Base-by-base conservation (phyloP, 73 alveolate genomes). In the Loxodes magnus region DNA sequence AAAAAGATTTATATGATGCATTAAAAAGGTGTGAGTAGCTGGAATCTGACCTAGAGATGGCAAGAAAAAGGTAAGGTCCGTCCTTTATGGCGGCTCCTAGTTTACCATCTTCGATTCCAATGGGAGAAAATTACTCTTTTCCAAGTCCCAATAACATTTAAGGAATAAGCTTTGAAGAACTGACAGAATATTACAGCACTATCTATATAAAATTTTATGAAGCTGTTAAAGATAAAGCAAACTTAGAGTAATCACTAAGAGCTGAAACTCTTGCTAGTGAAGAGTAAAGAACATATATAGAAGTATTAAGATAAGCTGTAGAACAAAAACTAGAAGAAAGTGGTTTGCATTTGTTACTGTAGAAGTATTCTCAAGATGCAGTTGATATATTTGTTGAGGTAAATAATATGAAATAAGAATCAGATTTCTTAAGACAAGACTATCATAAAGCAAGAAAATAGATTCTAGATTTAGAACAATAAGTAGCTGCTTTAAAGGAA, bases 261-360 rank as follows among this genome's bases (percentile, higher is more conserved):
- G 83, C 73, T 25, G 74, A 60, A 43, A 70, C 62, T 28, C 56
- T 69, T 16, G 48, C 58, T 55, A 62, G 33, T 10, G 90, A 76
- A 29, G 90, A 76, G 54, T 71, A 61, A 57, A 76, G 73, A 67
- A 76, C 73, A 53, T 76, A 76, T 71, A 38, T 58, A 22, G 90
- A 76, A 54, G 54, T 76, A 48, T 49, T 76, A 23, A 69, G 62
- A 43, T 62, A 70, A 48, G 75, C 87, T 5, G 36, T 74, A 7
- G 87, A 74, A 58, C 54, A 9, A 5, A 44, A 44, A 44, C 5
- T 19, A 17, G 58, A 44, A 14, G 24, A 44, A 4, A 21, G 9
- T 5, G 58, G 33, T n/a, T 4, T 5, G 4, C 10, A 20, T 46
- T 4, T 21, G 4, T 5, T 14, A 22, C 16, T 4, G n/a, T n/a